Percentiles rank a stretch among this genome's conserved stretches.
These are phyloP conservation scores for Ophiocordyceps unilateralis DNA, from an alignment of 2,329 filamentous ascomycete genomes.

Conservation along the genomic window DNA sequence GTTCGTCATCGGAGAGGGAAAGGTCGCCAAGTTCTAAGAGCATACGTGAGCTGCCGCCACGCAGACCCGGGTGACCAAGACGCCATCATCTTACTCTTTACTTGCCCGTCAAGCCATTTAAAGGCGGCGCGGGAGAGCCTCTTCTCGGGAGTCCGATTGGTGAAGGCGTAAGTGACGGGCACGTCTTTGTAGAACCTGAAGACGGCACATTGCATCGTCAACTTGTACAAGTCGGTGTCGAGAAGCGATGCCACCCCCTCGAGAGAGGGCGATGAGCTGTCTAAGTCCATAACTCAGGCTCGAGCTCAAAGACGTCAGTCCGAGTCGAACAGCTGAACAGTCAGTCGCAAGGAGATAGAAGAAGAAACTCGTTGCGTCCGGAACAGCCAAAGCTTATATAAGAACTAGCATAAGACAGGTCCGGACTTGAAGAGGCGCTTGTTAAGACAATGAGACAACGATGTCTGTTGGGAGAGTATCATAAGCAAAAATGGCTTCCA, in stretches of 20 bases:
- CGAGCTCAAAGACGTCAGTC: too few relatives aligned
- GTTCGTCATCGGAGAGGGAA: slow-evolving; percentile 60
- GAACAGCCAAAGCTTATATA: too few relatives aligned
- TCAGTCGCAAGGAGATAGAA: too few relatives aligned
- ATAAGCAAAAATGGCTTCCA: background rate
- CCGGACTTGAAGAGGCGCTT: too few relatives aligned
- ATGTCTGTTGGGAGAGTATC: too few relatives aligned
- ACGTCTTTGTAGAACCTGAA: slow-evolving; percentile 76
- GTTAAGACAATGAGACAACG: too few relatives aligned
- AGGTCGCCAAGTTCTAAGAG: slow-evolving; percentile 62
- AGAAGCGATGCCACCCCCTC: slow-evolving; percentile 71
- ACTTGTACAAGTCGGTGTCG: slow-evolving; percentile 78
- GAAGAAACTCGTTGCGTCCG: too few relatives aligned
- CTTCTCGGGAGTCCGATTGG: slow-evolving; percentile 89
- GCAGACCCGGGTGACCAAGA: background rate
- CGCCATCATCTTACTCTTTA: slow-evolving; percentile 44
- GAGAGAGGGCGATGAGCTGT: slow-evolving; percentile 47
- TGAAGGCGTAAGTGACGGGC: slow-evolving; percentile 82
- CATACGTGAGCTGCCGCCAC: background rate
- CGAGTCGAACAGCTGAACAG: too few relatives aligned
- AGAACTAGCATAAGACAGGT: too few relatives aligned
- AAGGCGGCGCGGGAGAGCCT: slow-evolving; percentile 72
- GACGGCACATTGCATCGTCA: slow-evolving; percentile 97
- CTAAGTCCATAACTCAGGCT: slow-evolving; percentile 38
- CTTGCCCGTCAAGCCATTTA: slow-evolving; percentile 69